These are phyloP conservation scores for Coprinellus aureogranulatus DNA, from an alignment of 768 basidiomycete species.

Conservation along the genomic window DNA sequence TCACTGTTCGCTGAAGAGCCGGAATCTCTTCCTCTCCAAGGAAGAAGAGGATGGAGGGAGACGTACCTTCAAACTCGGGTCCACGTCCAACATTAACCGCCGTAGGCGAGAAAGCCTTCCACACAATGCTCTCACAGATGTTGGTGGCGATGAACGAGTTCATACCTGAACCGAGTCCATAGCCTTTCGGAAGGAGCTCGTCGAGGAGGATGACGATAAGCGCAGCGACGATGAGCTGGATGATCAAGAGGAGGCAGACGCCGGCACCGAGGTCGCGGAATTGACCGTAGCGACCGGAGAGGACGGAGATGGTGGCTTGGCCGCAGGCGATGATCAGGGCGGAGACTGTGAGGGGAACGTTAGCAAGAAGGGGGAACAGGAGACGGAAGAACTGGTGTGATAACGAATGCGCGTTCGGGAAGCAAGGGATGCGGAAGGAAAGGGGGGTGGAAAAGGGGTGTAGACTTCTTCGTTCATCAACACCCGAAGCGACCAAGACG, in stretches of 20 bases:
- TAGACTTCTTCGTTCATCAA: too few species aligned
- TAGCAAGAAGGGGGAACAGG: not conserved
- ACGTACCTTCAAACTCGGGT: constrained; percentile 87
- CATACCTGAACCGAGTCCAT: constrained; percentile 97
- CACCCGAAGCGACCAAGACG: too few species aligned
- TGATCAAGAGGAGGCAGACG: constrained; percentile 93
- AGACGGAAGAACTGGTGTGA: not conserved
- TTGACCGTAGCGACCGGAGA: constrained; percentile 94
- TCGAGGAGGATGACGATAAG: constrained; percentile 98
- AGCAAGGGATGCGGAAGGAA: too few species aligned
- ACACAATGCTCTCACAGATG: constrained; percentile 98
- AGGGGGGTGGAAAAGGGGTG: too few species aligned
- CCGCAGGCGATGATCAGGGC: constrained; percentile 95
- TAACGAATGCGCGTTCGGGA: constrained; percentile 2
- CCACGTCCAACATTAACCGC: constrained; percentile 98
- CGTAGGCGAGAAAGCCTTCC: constrained; percentile 99
- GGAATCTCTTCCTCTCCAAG: too few species aligned
- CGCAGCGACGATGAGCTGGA: constrained; percentile 90
- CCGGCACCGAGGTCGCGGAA: constrained; percentile 92
- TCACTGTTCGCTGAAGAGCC: too few species aligned
- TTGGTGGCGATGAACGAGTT: constrained; percentile 99
- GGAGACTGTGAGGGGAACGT: constrained; percentile 64
- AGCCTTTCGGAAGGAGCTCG: constrained; percentile 98
- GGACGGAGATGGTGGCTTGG: constrained; percentile 94
- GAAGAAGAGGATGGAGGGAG: too few species aligned